Percentiles rank a stretch among this genome's conserved stretches.
These are phyloP conservation scores for Pseudogymnoascus sp. DNA, from an alignment of 2,329 filamentous ascomycete species.

Conservation along the genomic window DNA sequence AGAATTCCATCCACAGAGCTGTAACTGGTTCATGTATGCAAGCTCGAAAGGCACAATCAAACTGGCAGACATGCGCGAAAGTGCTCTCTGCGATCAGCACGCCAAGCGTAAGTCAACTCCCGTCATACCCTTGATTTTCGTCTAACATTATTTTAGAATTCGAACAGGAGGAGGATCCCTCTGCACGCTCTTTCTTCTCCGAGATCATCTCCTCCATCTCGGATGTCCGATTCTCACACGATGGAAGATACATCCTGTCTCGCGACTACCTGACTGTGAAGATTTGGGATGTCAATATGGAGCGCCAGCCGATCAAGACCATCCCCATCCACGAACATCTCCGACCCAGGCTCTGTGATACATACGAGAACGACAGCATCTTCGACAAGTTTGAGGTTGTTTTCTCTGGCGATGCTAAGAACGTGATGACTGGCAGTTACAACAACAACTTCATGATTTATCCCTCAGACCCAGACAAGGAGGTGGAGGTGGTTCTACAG, in stretches of 20 bases:
- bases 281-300: slow-evolving; percentile 99
- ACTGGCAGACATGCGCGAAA: slow-evolving; percentile 96
- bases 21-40: slow-evolving; percentile 99
- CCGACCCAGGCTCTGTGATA: slow-evolving; percentile 88
- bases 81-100: slow-evolving; percentile 90
- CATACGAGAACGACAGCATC: slow-evolving; percentile 98
- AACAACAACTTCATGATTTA: slow-evolving; percentile 99
- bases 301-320: slow-evolving; percentile 92
- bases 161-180: slow-evolving; percentile 96
- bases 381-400: slow-evolving; percentile 99
- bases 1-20: slow-evolving; percentile 93
- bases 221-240: slow-evolving; percentile 93
- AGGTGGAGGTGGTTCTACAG: slow-evolving; percentile 94
- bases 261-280: slow-evolving; percentile 98
- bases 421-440: slow-evolving; percentile 99
- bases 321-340: slow-evolving; percentile 98
- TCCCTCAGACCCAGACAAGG: slow-evolving; percentile 89
- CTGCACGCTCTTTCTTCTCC: slow-evolving; percentile 96
- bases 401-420: slow-evolving; percentile 96
- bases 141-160: slow-evolving; percentile 61
- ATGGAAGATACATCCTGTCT: slow-evolving; percentile 94
- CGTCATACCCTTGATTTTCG: not conserved
- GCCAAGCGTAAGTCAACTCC: slow-evolving; percentile 64
- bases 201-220: slow-evolving; percentile 99
- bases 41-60: slow-evolving; percentile 99